Base-by-base conservation (phyloP, 2,329 filamentous ascomycete genomes). In the Fusarium miscanthi region DNA sequence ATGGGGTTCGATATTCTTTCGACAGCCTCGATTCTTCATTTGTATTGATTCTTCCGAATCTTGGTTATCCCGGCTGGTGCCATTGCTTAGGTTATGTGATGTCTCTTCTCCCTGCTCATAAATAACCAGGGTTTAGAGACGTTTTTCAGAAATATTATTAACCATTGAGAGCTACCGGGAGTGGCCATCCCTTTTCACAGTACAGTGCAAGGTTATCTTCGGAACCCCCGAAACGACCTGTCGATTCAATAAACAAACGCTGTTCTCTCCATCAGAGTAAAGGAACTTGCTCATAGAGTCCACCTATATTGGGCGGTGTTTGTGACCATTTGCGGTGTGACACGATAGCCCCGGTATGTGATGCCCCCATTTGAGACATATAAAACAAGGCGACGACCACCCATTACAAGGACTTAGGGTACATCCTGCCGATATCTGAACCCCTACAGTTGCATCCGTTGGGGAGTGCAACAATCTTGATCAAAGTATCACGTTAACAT, bases 231-330 rank as follows among this genome's bases (percentile, higher is more conserved):
- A 25, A 25, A 11, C 21, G 12, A 11, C 17, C 6, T 25, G 16
- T 21, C 8, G 11, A 23, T 21, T 25, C 5, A 3, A 21, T 8
- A 1, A 16, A 8, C 2, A 16, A 0, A 12, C 12, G 2, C 11
- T 25, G 9, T n/a, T 52, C 23, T 37, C 49, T 14, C 16, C 30
- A 7, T 23, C 8, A 48, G 2, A 25, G 5, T 6, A 16, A 52
- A 6, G 8, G n/a, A 1, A 2, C 6, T 14, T 25, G 14, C 1
- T 11, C 12, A 16, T 37, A 12, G 1, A 25, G 12, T 6, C 3
- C 19, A 38, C 7, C 13, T 4, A 17, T 21, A 16, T 3, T n/a
- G 49, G 31, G 37, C 17, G 33, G 4, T 12, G 3, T 16, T 52
- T 37, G 31, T 37, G 9, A 35, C 31, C 3, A 14, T 2, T n/a